Evolutionary conservation across 345 rosid genomes (phyloP), one percentile per base, ranked within the genome.

Genomic region (Cardamine occulta): DNA sequence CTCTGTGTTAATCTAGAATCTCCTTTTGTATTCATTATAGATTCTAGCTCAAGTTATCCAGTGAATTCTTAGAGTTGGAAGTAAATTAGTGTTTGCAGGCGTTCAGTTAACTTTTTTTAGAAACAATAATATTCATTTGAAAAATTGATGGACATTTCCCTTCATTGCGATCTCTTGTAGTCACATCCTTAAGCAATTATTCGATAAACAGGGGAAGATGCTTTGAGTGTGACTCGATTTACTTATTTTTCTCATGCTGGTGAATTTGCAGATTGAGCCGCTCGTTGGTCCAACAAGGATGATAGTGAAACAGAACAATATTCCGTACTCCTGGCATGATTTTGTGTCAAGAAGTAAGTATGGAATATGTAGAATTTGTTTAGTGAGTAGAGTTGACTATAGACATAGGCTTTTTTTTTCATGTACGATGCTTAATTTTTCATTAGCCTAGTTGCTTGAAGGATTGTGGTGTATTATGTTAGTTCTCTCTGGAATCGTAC

Each of bases 321-420:
- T 94, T 53, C 29, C 65, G 40, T 95, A 95, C 74, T 95, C 99
- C 29, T 95, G 99, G 99, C 99, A 95, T 83, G 99, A 95, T 84
- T 73, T 95, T 79, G 93, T 95, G 63, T 95, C 97, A 45, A 78
- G 75, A 86, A 63, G 98, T 94, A 85, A 79, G 87, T 66, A 39
- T 23, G 28, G 68, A 15, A 59, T 24, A 23, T 31, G 21, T 53
- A 51, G 62, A 21, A 51, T 15, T 68, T 51, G 24, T 49, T 35
- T 37, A 39, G n/a, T 28, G 61, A 47, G 40, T 48, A 47, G 44
- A 67, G 13, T 59, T 51, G 54, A 60, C 53, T 42, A 40, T 19
- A 68, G 63, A 19, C 18, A 42, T 58, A 15, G 37, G 68, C 11
- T 28, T 45, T 74, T 28, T 45, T 74, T 26, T 74, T 18, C 53